These are phyloP conservation scores for Vinca minor DNA, from an alignment of 257 asterid genomes.

Conservation along the genomic window DNA sequence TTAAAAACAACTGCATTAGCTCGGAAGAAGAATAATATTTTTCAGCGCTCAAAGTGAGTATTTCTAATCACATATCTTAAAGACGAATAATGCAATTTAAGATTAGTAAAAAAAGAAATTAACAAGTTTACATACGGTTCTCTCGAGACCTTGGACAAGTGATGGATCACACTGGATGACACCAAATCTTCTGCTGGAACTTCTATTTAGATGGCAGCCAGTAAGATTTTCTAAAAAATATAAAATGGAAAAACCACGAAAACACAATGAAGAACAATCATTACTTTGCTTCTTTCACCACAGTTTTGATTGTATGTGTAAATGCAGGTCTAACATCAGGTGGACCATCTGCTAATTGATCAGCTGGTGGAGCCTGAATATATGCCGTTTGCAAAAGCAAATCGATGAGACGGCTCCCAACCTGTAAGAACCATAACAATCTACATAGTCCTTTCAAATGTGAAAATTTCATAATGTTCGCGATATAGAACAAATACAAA, in stretches of 20 bases:
- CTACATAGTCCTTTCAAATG: conserved; percentile 9
- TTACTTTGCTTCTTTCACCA: conserved; percentile 50
- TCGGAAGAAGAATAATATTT: background rate
- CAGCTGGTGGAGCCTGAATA: conserved; percentile 67
- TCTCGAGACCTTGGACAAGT: conserved; percentile 79
- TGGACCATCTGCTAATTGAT: conserved; percentile 53
- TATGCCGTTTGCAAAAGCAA: conserved; percentile 78
- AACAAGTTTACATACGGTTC: conserved; percentile 45
- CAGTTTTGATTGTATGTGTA: conserved; percentile 51
- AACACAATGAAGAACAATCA: background rate
- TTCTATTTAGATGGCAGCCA: conserved; percentile 36
- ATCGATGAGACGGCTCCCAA: conserved; percentile 82
- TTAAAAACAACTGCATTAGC: background rate
- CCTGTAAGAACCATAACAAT: conserved; percentile 36
- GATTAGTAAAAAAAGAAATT: conserved; percentile 4
- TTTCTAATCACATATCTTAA: background rate
- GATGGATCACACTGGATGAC: conserved; percentile 77
- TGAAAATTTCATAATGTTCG: background rate
- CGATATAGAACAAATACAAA: conserved; percentile 8
- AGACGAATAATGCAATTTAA: background rate
- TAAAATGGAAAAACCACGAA: conserved; percentile 5
- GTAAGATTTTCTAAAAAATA: conserved; percentile 20
- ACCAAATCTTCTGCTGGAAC: conserved; percentile 64
- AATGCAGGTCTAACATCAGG: conserved; percentile 96
- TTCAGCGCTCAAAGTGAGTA: background rate